A percentile compares a stretch with the other conserved stretches of the same genome.
Conservation (phyloP, 441 rosid species). For the Aquilaria agallochum region DNA sequence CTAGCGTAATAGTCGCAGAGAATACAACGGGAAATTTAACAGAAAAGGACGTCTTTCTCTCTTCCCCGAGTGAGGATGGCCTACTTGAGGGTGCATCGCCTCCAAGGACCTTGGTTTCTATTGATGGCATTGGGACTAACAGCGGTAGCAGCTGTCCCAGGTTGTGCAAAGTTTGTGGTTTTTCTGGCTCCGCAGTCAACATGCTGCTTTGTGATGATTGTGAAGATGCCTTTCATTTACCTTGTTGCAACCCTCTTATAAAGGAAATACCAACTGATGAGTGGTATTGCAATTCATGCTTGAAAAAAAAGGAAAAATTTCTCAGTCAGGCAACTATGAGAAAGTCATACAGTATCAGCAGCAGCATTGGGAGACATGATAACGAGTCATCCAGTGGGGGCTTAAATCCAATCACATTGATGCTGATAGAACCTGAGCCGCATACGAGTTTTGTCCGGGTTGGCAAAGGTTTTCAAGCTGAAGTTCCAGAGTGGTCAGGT, state of each 20-base stretch:
- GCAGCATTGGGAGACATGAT: slow-evolving; percentile 31
- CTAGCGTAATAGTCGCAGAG: slow-evolving; percentile 40
- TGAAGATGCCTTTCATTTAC: slow-evolving; percentile 77
- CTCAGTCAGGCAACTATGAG: slow-evolving; percentile 26
- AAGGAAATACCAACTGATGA: slow-evolving; percentile 58
- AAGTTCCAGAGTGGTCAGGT: slow-evolving; percentile 83
- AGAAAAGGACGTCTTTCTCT: slow-evolving; percentile 39
- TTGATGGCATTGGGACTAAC: slow-evolving; percentile 26
- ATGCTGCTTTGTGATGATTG: slow-evolving; percentile 91
- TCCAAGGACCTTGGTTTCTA: slow-evolving; percentile 13
- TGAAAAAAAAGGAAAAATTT: slow-evolving; percentile 41
- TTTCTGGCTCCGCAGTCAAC: slow-evolving; percentile 33
- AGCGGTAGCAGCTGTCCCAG: slow-evolving; percentile 28
- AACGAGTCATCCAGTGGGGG: slow-evolving; percentile 29
- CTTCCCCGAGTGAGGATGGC: slow-evolving; percentile 29
- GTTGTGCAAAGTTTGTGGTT: slow-evolving; percentile 68
- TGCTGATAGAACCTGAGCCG: slow-evolving; percentile 57
- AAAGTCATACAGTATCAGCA: slow-evolving; percentile 33
- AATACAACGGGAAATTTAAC: slow-evolving; percentile 26
- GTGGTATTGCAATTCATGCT: slow-evolving; percentile 82
- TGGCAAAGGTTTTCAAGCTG: slow-evolving; percentile 93
- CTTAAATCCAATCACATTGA: slow-evolving; percentile 33
- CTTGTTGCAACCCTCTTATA: slow-evolving; percentile 57
- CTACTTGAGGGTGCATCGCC: slow-evolving; percentile 28
- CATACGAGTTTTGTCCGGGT: slow-evolving; percentile 46